Conservation (phyloP, 345 rosid genomes). For the Aquilaria malaccensis region DNA sequence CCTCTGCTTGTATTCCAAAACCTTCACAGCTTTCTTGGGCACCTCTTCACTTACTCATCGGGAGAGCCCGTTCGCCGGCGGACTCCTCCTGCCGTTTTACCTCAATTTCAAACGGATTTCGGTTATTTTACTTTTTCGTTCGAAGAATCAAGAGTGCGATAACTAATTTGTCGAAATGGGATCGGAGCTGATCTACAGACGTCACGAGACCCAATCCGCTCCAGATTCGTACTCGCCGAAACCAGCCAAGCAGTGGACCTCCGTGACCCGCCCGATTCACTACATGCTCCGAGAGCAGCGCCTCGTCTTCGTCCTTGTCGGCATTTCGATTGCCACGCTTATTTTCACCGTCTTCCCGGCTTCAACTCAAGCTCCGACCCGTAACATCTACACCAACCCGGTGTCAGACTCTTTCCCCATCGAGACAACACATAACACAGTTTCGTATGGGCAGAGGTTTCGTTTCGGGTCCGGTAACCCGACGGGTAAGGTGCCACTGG, state of each 20-base stretch:
- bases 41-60: not conserved
- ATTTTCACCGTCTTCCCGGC: slow-evolving; percentile 53
- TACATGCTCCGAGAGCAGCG: slow-evolving; percentile 92
- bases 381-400: slow-evolving; percentile 15
- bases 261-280: slow-evolving; percentile 50
- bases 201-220: slow-evolving; percentile 57
- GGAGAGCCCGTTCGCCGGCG: not conserved
- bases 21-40: not conserved
- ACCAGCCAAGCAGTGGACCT: slow-evolving; percentile 68
- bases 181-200: slow-evolving; percentile 74
- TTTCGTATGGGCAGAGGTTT: slow-evolving; percentile 25
- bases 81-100: not conserved
- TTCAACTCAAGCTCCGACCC: slow-evolving; percentile 12
- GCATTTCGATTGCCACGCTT: slow-evolving; percentile 79
- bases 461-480: slow-evolving; percentile 32
- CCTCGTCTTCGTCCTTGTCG: slow-evolving; percentile 72
- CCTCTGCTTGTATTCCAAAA: slow-evolving; percentile 8
- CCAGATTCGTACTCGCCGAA: slow-evolving; percentile 60
- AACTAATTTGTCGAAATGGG: slow-evolving; percentile 34
- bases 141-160: not conserved
- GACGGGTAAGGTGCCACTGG: slow-evolving; percentile 81
- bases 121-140: not conserved
- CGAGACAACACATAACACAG: slow-evolving; percentile 14
- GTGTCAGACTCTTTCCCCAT: slow-evolving; percentile 21
- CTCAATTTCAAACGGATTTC: not conserved